Conservation (phyloP, 139 green algal genomes). For the Auxenochlorella pyrenoidosa region DNA sequence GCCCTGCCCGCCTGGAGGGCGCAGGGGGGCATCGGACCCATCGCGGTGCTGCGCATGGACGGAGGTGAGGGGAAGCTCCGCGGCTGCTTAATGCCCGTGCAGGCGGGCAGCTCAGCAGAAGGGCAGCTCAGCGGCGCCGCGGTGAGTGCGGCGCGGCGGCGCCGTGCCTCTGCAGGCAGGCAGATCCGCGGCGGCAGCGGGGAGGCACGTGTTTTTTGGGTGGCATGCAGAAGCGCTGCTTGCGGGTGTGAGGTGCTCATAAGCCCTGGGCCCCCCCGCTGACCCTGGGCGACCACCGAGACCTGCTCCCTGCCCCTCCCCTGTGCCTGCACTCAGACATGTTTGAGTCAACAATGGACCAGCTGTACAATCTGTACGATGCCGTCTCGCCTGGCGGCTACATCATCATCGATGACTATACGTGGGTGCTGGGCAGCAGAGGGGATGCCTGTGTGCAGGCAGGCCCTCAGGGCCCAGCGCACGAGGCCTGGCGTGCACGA, state of each 20-base stretch:
- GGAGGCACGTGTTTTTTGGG: no score
- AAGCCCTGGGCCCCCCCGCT: neutral
- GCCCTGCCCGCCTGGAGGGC: neutral
- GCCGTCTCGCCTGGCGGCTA: neutral
- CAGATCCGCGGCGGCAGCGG: no score
- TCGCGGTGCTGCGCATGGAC: conserved; percentile 12
- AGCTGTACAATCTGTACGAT: conserved; percentile 9
- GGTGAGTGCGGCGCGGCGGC: neutral
- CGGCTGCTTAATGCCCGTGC: no score
- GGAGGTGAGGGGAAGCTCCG: no score
- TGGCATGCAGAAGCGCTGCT: no score
- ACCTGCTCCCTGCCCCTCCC: no score
- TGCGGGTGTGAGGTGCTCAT: no score
- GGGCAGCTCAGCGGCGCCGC: no score
- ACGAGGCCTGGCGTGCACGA: neutral
- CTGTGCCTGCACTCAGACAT: neutral
- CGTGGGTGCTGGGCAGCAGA: neutral
- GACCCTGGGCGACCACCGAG: neutral
- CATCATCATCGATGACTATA: neutral
- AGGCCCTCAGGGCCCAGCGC: no score
- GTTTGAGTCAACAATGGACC: neutral
- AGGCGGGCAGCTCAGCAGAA: no score
- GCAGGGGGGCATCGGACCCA: neutral
- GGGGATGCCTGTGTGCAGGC: no score
- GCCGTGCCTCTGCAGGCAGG: no score